Evolutionary conservation across 2,329 filamentous ascomycete genomes (phyloP).

Genomic region (Neopestalotiopsis rosae): DNA sequence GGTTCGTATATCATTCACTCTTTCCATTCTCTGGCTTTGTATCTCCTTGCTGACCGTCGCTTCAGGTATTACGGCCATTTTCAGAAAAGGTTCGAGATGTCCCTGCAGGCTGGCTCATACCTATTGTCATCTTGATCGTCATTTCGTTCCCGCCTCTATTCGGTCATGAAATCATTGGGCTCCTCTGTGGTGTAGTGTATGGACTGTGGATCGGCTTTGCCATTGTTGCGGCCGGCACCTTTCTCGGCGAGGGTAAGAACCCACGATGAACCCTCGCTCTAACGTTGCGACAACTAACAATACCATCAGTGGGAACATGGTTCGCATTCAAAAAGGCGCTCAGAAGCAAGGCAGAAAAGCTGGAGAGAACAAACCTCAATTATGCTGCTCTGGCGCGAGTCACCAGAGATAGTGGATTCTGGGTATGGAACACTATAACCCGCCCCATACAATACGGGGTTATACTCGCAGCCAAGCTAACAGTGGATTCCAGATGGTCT

Average conservation of each 20-base stretch:
- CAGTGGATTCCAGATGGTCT: conserved; percentile 36
- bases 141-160: conserved; percentile 49
- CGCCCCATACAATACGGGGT: neutral
- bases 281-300: neutral
- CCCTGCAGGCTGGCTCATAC: conserved; percentile 45
- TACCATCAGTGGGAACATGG: conserved; percentile 40
- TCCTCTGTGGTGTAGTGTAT: conserved; percentile 47
- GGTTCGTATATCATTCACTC: conserved; percentile 25
- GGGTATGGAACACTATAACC: conserved; percentile 29
- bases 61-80: conserved; percentile 39
- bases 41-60: neutral
- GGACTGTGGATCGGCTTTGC: conserved; percentile 47
- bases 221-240: conserved; percentile 46
- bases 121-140: conserved; percentile 42
- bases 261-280: neutral
- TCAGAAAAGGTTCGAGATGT: conserved; percentile 43
- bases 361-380: conserved; percentile 46
- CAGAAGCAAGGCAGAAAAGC: conserved; percentile 39
- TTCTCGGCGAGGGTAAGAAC: conserved; percentile 42
- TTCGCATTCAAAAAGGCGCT: conserved; percentile 46
- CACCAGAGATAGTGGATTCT: conserved; percentile 47
- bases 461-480: conserved; percentile 1
- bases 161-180: conserved; percentile 46
- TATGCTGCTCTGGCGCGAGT: conserved; percentile 45
- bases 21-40: too few relatives aligned